phyloP scores from a whole-genome alignment of 139 green algal genomes.

The Picochlorum costavermella region DNA sequence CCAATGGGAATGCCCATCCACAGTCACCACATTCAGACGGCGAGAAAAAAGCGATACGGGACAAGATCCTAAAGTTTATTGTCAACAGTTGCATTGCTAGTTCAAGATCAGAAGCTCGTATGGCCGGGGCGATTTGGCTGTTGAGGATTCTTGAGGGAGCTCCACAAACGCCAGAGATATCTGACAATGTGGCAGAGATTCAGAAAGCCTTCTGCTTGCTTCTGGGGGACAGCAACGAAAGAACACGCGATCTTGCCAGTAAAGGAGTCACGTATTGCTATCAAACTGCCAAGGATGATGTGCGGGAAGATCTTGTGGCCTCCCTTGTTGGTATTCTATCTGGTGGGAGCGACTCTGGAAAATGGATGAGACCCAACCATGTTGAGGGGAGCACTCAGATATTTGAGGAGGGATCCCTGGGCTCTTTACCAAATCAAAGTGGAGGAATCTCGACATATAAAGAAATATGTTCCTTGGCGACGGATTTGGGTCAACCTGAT shows the following conservation, averaged over 20 bases:
- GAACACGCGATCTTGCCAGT: conserved; percentile 58
- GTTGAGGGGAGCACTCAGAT: conserved; percentile 7
- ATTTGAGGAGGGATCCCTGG: conserved; percentile 4
- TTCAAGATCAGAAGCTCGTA: conserved; percentile 51
- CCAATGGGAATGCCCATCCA: no score
- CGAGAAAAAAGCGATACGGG: conserved; percentile 4
- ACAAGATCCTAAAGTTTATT: conserved; percentile 31
- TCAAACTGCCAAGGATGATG: conserved; percentile 44
- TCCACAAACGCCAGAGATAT: conserved; percentile 35
- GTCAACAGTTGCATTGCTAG: conserved; percentile 49
- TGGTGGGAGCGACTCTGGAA: conserved; percentile 7
- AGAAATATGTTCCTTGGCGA: conserved; percentile 82
- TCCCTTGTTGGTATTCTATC: conserved; percentile 41
- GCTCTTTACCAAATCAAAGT: conserved; percentile 9
- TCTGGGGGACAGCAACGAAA: background rate
- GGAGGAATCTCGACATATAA: conserved; percentile 70
- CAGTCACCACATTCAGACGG: no score
- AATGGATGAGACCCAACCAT: background rate
- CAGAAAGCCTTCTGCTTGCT: conserved; percentile 54
- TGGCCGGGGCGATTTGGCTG: conserved; percentile 66
- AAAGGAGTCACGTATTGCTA: conserved; percentile 74
- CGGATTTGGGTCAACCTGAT: conserved; percentile 84
- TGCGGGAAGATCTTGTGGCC: conserved; percentile 54
- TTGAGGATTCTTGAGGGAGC: conserved; percentile 67
- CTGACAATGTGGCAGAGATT: conserved; percentile 38